Percentiles rank a stretch among this genome's conserved stretches.
Conservation (phyloP, 1,284 basidiomycete species). For the Trametes polyzona region DNA sequence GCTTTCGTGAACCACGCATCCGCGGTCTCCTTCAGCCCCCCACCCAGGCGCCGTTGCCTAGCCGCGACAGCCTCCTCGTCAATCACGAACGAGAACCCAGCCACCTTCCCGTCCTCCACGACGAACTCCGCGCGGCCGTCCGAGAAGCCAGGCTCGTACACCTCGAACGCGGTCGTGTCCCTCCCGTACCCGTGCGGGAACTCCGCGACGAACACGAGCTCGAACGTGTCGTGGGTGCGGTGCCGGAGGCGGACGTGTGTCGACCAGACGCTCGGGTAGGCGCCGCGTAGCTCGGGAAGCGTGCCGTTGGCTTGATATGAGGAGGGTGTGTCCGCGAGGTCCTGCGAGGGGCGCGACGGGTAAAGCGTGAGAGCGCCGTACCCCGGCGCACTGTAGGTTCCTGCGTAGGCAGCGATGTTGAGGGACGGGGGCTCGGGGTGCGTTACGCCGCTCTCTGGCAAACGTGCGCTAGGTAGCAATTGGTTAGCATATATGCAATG, state of each 20-base stretch:
- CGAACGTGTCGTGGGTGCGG: constrained; percentile 20
- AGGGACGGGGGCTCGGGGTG: not conserved
- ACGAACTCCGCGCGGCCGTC: too few relatives aligned
- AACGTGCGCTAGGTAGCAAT: too few relatives aligned
- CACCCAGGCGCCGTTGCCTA: not conserved
- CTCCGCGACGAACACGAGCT: constrained; percentile 19
- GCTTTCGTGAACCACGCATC: constrained; percentile 11
- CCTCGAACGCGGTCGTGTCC: constrained; percentile 34
- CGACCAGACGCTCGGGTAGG: constrained; percentile 23
- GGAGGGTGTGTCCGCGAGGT: too few relatives aligned
- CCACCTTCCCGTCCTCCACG: not conserved
- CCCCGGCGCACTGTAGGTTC: constrained; percentile 40
- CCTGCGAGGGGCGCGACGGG: too few relatives aligned
- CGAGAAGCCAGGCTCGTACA: not conserved
- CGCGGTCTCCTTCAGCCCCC: not conserved
- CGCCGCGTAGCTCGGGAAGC: not conserved
- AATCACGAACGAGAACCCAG: not conserved
- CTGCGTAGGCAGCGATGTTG: constrained; percentile 21
- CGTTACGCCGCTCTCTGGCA: too few relatives aligned
- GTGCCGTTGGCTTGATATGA: too few relatives aligned
- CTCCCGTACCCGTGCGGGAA: constrained; percentile 34
- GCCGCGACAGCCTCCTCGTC: constrained; percentile 10
- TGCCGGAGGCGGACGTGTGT: constrained; percentile 32
- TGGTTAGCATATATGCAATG: too few relatives aligned
- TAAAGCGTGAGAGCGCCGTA: constrained; percentile 43